phyloP scores from a whole-genome alignment of 73 alveolate species.

The Vitrella brassicaformis region DNA sequence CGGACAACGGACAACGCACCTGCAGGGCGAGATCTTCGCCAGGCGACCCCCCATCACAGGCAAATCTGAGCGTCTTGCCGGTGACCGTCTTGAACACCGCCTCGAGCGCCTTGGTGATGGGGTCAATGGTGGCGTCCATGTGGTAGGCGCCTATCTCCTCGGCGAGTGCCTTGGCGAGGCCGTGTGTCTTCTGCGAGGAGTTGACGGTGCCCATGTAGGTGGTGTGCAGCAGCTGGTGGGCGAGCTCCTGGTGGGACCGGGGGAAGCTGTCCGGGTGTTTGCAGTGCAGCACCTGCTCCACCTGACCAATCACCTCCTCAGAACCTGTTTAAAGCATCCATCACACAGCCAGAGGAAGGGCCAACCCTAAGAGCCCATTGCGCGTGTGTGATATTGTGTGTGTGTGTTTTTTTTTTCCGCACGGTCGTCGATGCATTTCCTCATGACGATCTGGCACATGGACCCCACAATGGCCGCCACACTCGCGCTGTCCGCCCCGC shows the following conservation, averaged over 20 bases:
- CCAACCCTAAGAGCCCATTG: too few relatives aligned
- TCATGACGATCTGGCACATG: slow-evolving; percentile 36
- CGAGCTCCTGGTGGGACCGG: slow-evolving; percentile 49
- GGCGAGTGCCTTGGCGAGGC: slow-evolving; percentile 52
- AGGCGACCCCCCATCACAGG: slow-evolving; percentile 44
- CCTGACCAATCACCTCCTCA: slow-evolving; percentile 5
- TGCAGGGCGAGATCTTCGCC: slow-evolving; percentile 70
- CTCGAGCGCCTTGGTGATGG: slow-evolving; percentile 35
- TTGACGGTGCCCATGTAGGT: slow-evolving; percentile 45
- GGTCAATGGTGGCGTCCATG: slow-evolving; percentile 51
- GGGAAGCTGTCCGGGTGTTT: slow-evolving; percentile 52
- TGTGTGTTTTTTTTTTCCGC: too few relatives aligned
- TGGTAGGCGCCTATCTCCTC: slow-evolving; percentile 72
- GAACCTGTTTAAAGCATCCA: neutral
- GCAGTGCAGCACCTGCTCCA: slow-evolving; percentile 34
- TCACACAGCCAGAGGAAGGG: too few relatives aligned
- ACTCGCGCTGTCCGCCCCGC: slow-evolving; percentile 87
- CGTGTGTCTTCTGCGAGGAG: slow-evolving; percentile 5
- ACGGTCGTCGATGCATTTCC: too few relatives aligned
- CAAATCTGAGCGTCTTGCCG: slow-evolving; percentile 52
- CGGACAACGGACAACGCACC: too few relatives aligned
- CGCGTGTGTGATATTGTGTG: too few relatives aligned
- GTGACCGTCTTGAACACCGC: slow-evolving; percentile 36
- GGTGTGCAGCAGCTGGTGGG: slow-evolving; percentile 31
- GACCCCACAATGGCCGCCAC: slow-evolving; percentile 45